phyloP scores from a whole-genome alignment of 176 grass and related monocot genomes.

The Thalia dealbata region DNA sequence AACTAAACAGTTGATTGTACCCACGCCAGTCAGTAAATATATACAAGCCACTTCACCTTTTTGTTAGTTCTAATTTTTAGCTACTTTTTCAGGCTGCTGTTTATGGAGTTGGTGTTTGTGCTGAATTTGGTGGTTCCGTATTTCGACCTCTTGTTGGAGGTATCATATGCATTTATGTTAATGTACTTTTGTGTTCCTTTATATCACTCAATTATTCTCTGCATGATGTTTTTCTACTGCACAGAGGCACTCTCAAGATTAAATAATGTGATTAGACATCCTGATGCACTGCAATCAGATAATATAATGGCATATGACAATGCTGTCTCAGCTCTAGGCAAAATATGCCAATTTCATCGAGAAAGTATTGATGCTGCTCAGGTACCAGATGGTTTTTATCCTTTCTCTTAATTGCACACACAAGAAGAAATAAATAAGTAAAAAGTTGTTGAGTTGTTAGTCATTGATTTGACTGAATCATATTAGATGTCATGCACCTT shows the following conservation, averaged over 20 bases:
- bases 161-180: slow-evolving; percentile 8
- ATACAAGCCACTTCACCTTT: background rate
- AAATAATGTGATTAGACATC: slow-evolving; percentile 83
- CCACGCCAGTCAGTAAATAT: background rate
- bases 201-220: background rate
- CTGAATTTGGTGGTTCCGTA: slow-evolving; percentile 76
- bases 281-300: slow-evolving; percentile 61
- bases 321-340: slow-evolving; percentile 88
- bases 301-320: slow-evolving; percentile 98
- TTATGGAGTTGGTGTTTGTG: slow-evolving; percentile 95
- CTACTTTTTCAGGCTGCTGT: slow-evolving; percentile 66
- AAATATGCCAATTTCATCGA: slow-evolving; percentile 87
- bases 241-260: slow-evolving; percentile 92
- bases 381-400: slow-evolving; percentile 27
- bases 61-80: slow-evolving; percentile 4
- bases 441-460: background rate
- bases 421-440: background rate
- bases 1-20: background rate
- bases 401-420: background rate
- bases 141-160: slow-evolving; percentile 96
- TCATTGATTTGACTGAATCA: background rate
- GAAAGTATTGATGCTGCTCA: slow-evolving; percentile 71
- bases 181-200: background rate
- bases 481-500: background rate
- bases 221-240: background rate